These are phyloP conservation scores for Trichosporon sp. DNA, from an alignment of 1,284 basidiomycete genomes.

Conservation along the genomic window DNA sequence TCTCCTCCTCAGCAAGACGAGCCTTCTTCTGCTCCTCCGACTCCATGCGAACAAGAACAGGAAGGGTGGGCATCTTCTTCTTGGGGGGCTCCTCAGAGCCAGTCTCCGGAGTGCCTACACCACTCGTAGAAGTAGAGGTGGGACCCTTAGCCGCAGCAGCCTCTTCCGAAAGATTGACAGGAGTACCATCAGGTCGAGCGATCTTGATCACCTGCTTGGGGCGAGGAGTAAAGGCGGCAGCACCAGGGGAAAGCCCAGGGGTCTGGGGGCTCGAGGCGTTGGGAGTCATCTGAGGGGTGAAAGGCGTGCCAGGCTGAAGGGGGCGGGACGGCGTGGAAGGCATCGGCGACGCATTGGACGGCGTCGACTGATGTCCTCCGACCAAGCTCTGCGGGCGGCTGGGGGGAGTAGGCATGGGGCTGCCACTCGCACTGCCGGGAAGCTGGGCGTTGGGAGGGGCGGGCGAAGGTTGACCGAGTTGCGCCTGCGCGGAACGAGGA, in stretches of 20 bases:
- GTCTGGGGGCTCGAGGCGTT: slow-evolving; percentile 8
- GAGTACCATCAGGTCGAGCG: slow-evolving; percentile 45
- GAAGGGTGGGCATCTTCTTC: slow-evolving; percentile 36
- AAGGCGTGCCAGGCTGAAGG: slow-evolving; percentile 21
- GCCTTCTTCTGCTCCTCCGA: slow-evolving; percentile 52
- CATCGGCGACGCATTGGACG: slow-evolving; percentile 28
- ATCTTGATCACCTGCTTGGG: slow-evolving; percentile 41
- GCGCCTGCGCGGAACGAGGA: slow-evolving; percentile 31
- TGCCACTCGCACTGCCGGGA: slow-evolving; percentile 30
- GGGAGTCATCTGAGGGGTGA: slow-evolving; percentile 27
- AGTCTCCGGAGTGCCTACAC: slow-evolving; percentile 28
- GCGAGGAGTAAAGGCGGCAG: slow-evolving; percentile 41
- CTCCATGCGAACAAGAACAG: slow-evolving; percentile 52
- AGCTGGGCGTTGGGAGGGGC: slow-evolving; percentile 28
- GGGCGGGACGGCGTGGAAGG: slow-evolving; percentile 37
- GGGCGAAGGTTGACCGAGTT: slow-evolving; percentile 31
- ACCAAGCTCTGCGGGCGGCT: slow-evolving; percentile 36
- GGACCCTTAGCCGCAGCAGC: slow-evolving; percentile 31
- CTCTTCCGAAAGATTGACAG: slow-evolving; percentile 40
- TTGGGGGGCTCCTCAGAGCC: slow-evolving; percentile 24
- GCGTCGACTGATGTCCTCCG: slow-evolving; percentile 26
- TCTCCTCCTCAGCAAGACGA: slow-evolving; percentile 47
- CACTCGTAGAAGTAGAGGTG: slow-evolving; percentile 24
- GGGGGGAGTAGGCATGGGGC: slow-evolving; percentile 39
- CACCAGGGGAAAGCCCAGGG: slow-evolving; percentile 32